phyloP scores from a whole-genome alignment of 2,329 filamentous ascomycete species.

The Penicillium verrucosum region DNA sequence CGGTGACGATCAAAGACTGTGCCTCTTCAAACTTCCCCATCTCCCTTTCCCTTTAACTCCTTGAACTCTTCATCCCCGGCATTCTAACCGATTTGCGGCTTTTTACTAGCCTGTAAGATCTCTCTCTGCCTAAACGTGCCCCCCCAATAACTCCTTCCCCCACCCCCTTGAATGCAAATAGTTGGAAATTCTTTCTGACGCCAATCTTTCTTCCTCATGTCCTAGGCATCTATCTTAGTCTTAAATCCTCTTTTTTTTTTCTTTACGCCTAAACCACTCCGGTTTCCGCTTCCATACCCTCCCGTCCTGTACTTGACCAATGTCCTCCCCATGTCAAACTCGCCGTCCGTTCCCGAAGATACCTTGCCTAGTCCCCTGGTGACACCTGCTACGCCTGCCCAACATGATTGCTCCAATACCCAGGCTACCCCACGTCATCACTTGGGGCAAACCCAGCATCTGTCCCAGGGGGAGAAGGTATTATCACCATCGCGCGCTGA shows the following conservation, averaged over 20 bases:
- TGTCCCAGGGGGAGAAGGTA: conserved; percentile 31
- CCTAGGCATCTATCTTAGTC: not conserved
- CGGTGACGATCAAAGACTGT: not conserved
- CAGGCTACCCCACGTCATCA: conserved; percentile 37
- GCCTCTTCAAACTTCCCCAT: not conserved
- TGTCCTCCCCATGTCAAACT: conserved; percentile 52
- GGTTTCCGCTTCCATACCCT: conserved; percentile 19
- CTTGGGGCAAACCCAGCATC: conserved; percentile 28
- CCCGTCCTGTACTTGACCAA: conserved; percentile 41
- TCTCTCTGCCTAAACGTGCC: conserved; percentile 29
- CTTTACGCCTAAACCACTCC: conserved; percentile 7
- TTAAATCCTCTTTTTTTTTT: not conserved
- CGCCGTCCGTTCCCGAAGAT: conserved; percentile 43
- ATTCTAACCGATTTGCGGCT: conserved; percentile 16
- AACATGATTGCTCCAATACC: conserved; percentile 37
- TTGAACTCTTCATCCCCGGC: conserved; percentile 11
- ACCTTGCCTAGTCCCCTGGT: conserved; percentile 43
- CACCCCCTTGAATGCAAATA: conserved; percentile 6
- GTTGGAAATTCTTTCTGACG: conserved; percentile 5
- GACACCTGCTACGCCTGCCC: conserved; percentile 43
- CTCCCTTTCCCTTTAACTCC: not conserved
- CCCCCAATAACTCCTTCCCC: conserved; percentile 12
- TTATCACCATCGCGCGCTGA: conserved; percentile 34
- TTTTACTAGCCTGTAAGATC: conserved; percentile 32
- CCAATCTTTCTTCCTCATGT: not conserved